A percentile compares a stretch with the other conserved stretches of the same genome.
These are phyloP conservation scores for Chalaropsis thielavioides DNA, from an alignment of 2,329 filamentous ascomycete genomes.

Conservation along the genomic window DNA sequence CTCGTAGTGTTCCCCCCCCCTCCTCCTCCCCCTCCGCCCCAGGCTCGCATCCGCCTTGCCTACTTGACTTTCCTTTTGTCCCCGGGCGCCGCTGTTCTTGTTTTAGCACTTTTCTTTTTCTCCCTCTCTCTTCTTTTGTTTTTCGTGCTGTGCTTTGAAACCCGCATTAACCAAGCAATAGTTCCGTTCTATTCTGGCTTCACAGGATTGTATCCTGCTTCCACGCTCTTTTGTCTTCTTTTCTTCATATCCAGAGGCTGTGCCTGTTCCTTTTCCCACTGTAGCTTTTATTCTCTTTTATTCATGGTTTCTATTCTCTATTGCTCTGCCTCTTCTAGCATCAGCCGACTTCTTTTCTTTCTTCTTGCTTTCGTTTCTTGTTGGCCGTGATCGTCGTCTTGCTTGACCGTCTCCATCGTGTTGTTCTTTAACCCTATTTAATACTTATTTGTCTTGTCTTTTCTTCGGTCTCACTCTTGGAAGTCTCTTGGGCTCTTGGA, in stretches of 20 bases:
- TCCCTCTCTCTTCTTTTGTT: slow-evolving; percentile 8
- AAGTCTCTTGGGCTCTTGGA: background rate
- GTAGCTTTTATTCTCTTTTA: background rate
- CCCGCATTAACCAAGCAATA: background rate
- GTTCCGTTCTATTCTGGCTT: slow-evolving; percentile 3
- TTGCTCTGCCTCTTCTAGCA: background rate
- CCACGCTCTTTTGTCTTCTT: background rate
- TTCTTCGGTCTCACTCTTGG: slow-evolving; percentile 1
- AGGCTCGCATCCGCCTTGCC: background rate
- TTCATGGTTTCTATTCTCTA: background rate
- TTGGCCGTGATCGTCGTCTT: background rate
- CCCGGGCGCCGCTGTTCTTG: background rate
- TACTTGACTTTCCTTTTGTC: background rate
- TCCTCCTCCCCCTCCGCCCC: background rate
- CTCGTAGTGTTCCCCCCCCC: background rate
- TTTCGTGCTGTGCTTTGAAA: background rate
- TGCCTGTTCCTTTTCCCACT: background rate
- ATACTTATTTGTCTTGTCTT: slow-evolving; percentile 1
- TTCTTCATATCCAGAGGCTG: background rate
- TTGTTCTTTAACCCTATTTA: background rate
- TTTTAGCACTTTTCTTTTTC: slow-evolving; percentile 2
- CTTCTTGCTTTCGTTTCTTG: background rate
- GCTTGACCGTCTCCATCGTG: background rate
- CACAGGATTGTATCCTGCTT: slow-evolving; percentile 1
- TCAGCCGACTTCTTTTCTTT: background rate